Conservation (phyloP, 768 basidiomycete species). For the Phlegmacium glaucopus region DNA sequence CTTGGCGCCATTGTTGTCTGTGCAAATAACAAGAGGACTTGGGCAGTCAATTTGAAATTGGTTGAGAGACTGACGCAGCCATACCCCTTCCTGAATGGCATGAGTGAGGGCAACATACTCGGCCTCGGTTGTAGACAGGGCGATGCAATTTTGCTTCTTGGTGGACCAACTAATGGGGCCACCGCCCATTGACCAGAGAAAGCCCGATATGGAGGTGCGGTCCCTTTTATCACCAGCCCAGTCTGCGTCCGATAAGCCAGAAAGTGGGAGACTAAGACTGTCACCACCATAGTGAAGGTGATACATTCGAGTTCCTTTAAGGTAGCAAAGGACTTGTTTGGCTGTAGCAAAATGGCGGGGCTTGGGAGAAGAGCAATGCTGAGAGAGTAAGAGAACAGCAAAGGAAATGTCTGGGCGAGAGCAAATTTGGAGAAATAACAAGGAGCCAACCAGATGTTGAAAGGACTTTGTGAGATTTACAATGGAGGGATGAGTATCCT, state of each 20-base stretch:
- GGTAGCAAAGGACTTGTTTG: constrained; percentile 11
- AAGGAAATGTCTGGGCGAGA: constrained; percentile 10
- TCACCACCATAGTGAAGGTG: constrained; percentile 11
- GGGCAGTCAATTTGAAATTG: background rate
- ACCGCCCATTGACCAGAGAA: constrained; percentile 3
- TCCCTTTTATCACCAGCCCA: constrained; percentile 17
- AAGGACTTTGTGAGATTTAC: constrained; percentile 1
- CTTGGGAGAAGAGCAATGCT: constrained; percentile 1
- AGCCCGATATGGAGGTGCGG: constrained; percentile 29
- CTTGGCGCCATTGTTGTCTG: constrained; percentile 3
- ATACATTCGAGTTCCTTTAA: constrained; percentile 8
- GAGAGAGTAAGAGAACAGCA: constrained; percentile 7
- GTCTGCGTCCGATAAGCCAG: constrained; percentile 21
- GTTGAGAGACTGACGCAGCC: constrained; percentile 3
- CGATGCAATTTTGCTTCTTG: constrained; percentile 11
- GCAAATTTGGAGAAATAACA: constrained; percentile 41
- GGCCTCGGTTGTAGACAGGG: constrained; percentile 8
- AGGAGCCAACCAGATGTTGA: constrained; percentile 9
- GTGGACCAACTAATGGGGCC: constrained; percentile 11
- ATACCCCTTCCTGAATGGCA: constrained; percentile 9
- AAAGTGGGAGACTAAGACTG: background rate
- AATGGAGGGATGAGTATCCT: background rate
- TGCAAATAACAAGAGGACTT: background rate
- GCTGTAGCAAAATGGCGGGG: constrained; percentile 8
- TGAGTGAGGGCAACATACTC: constrained; percentile 11